Conservation (phyloP, 2,329 filamentous ascomycete genomes). For the Colletotrichum ledebouriae region DNA sequence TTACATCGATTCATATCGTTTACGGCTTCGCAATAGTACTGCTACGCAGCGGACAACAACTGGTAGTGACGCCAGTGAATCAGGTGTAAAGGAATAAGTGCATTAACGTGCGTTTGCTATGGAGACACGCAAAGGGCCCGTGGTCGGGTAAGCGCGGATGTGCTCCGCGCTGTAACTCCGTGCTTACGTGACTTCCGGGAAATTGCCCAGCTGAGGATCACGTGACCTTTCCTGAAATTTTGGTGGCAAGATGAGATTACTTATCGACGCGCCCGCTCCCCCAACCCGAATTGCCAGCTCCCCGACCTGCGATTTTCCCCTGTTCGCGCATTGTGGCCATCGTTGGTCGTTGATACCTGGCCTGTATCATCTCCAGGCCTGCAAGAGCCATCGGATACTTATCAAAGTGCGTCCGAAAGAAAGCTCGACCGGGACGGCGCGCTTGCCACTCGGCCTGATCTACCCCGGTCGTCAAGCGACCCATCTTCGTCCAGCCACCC, state of each 20-base stretch:
- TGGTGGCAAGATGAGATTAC: constrained; percentile 28
- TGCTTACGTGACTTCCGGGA: constrained; percentile 35
- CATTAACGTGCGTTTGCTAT: constrained; percentile 16
- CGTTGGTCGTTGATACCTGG: constrained; percentile 40
- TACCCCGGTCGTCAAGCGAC: constrained; percentile 32
- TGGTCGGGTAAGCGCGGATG: constrained; percentile 2
- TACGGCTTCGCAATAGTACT: constrained; percentile 4
- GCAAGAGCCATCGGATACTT: constrained; percentile 14
- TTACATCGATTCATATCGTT: neutral
- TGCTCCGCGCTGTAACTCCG: constrained; percentile 2
- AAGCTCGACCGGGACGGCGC: constrained; percentile 28
- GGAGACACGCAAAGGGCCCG: neutral
- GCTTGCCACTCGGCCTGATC: constrained; percentile 31
- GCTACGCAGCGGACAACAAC: neutral
- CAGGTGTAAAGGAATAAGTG: constrained; percentile 10
- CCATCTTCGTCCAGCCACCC: constrained; percentile 35
- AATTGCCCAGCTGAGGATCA: neutral
- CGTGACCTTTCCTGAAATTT: constrained; percentile 26
- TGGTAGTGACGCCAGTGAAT: constrained; percentile 3
- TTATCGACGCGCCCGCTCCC: constrained; percentile 34
- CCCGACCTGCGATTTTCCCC: constrained; percentile 35
- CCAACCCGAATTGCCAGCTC: constrained; percentile 31
- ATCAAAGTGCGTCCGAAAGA: constrained; percentile 14
- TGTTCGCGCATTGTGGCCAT: constrained; percentile 42
- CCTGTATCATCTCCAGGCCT: constrained; percentile 31